Evolutionary conservation across 139 green algal genomes (phyloP), one percentile per base, ranked within the genome.

Genomic region (Volvox reticuliferus): DNA sequence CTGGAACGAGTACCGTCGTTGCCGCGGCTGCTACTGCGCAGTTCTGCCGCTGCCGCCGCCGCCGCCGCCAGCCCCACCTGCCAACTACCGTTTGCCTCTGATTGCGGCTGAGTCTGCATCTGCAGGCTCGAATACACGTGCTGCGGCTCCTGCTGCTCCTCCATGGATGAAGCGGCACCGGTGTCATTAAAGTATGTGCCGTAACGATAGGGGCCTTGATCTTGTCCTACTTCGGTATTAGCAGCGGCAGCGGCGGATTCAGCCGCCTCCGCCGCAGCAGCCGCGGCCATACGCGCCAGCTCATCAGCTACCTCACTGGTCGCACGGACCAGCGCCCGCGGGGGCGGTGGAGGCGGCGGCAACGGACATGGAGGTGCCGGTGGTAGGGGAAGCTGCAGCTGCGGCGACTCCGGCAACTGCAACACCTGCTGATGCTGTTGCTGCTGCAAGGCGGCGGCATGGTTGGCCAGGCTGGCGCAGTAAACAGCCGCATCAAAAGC

Each of bases 401-500:
- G 21, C 21, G 9, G 22, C 65, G 24, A 67, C 63, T 17, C 12
- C 65, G 33, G 33, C 82, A 62, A 67, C 21, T 37, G 82, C 82
- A 2, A 20, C 65, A 37, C 26, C 82, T 79, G 82, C 21, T 87
- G 82, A 55, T 87, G 82, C 62, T 87, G 82, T 30, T 87, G 82
- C 82, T 87, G 82, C 82, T 88, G 63, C 21, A 79, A 20, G 1
- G 82, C 82, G 13, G 83, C 36, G 22, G 67, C 14, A 44, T 89
- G 85, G 85, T 89, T 89, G 37, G 85, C 85, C 0, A 89, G 85
- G 37, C 35, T 44, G 85, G 85, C 85, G 69, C 85, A 89, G 85
- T 89, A 89, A 0, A 91, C 87, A 19, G 87, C 87, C 33, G 87
- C 87, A 63, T 91, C 87, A 63, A 76, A 91, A 24, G 87, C 87